Evolutionary conservation across 257 asterid species (phyloP).

Genomic region (Solanum pimpinellifolium): DNA sequence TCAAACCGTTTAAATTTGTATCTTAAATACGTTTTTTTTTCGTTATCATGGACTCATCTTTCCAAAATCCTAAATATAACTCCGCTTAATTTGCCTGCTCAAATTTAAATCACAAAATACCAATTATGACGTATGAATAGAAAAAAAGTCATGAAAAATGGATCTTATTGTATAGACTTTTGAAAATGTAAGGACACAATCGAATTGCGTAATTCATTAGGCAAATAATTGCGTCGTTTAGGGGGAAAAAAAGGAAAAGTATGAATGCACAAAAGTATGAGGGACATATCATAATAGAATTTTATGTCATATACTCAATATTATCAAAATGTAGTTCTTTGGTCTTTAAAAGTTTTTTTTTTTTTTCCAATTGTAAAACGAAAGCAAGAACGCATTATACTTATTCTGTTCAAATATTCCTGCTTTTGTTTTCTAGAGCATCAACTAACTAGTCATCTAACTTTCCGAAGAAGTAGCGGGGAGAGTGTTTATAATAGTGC

Average conservation of each 20-base stretch:
- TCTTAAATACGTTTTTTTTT: too few relatives aligned
- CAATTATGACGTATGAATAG: too few relatives aligned
- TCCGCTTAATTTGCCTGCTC: too few relatives aligned
- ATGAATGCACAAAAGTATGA: background rate
- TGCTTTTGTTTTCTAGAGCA: background rate
- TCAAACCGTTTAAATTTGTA: too few relatives aligned
- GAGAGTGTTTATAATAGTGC: background rate
- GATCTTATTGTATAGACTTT: background rate
- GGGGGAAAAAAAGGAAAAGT: background rate
- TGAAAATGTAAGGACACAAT: background rate
- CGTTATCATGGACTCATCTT: too few relatives aligned
- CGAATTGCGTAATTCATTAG: background rate
- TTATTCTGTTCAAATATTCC: background rate
- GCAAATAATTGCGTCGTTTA: background rate
- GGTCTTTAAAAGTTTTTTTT: background rate
- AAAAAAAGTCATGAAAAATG: too few relatives aligned
- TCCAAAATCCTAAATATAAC: too few relatives aligned
- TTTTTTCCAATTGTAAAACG: background rate
- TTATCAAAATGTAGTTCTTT: background rate
- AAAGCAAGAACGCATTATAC: background rate
- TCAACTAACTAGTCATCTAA: background rate
- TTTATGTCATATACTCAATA: background rate
- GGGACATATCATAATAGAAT: background rate
- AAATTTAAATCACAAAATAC: too few relatives aligned
- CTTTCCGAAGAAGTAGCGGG: background rate